Evolutionary conservation across 2,329 filamentous ascomycete genomes (phyloP).

Genomic region (Pestalotiopsis sp.): DNA sequence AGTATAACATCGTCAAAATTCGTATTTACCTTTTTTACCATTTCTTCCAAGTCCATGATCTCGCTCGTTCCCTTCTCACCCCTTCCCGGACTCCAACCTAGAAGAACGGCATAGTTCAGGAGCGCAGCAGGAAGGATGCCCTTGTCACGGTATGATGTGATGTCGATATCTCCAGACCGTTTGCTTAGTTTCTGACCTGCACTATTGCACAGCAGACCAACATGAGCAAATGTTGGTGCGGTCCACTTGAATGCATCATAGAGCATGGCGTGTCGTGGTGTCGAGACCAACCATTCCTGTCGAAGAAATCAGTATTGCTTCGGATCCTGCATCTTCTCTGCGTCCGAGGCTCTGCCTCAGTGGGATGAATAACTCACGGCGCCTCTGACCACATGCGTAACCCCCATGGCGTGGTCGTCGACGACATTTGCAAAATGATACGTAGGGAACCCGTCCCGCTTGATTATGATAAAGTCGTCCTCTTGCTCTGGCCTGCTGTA

Average conservation of each 20-base stretch:
- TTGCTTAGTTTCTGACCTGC: slow-evolving; percentile 85
- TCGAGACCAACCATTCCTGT: slow-evolving; percentile 94
- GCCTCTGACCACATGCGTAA: slow-evolving; percentile 93
- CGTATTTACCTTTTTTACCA: slow-evolving; percentile 66
- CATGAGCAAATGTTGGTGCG: slow-evolving; percentile 76
- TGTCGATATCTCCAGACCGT: slow-evolving; percentile 63
- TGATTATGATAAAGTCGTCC: slow-evolving; percentile 89
- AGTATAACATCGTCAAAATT: slow-evolving; percentile 7
- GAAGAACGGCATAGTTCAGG: slow-evolving; percentile 81
- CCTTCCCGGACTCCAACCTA: slow-evolving; percentile 73
- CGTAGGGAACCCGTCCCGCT: slow-evolving; percentile 89
- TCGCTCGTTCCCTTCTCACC: slow-evolving; percentile 55
- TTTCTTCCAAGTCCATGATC: slow-evolving; percentile 69
- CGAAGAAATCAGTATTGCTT: slow-evolving; percentile 7
- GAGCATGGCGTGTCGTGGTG: slow-evolving; percentile 72
- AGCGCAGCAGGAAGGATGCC: slow-evolving; percentile 53
- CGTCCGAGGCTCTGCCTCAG: neutral
- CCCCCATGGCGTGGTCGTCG: slow-evolving; percentile 92
- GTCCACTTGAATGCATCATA: slow-evolving; percentile 79
- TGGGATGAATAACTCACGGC: slow-evolving; percentile 53
- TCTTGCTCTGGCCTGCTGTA: slow-evolving; percentile 59
- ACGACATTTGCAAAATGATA: slow-evolving; percentile 98
- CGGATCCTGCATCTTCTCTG: neutral
- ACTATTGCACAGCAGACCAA: slow-evolving; percentile 72
- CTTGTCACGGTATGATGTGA: slow-evolving; percentile 52